Base-by-base conservation (phyloP, 1,139 yeast species). In the Martiniozyma asiatica region DNA sequence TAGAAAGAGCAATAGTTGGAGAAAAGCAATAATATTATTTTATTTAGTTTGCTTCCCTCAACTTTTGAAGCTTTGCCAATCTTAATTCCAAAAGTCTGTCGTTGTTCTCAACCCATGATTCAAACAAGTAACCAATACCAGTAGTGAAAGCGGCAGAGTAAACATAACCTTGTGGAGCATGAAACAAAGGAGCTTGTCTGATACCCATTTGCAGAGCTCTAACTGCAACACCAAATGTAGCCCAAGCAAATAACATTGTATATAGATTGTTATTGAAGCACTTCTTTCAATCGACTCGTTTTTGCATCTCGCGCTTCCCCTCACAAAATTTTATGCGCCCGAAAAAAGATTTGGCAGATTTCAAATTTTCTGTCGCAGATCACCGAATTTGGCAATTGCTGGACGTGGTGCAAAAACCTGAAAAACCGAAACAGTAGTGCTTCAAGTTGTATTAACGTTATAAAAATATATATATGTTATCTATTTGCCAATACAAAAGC, bases 401-500 rank as follows among this genome's bases (percentile, higher is more conserved):
- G n/a, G n/a, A n/a, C n/a, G n/a, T n/a, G n/a, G n/a, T n/a, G n/a
- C n/a, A n/a, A n/a, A n/a, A n/a, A n/a, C n/a, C n/a, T n/a, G n/a
- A n/a, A n/a, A n/a, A n/a, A n/a, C 27, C 31, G 45, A 13, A n/a
- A 9, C n/a, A 9, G 11, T 6, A 14, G 18, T 14, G 4, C n/a
- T 10, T 6, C n/a, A 17, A 24, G 26, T 16, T 24, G 6, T n/a
- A n/a, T n/a, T n/a, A n/a, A n/a, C n/a, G n/a, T n/a, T n/a, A n/a
- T n/a, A n/a, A n/a, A n/a, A n/a, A n/a, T n/a, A n/a, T n/a, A n/a
- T n/a, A n/a, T n/a, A n/a, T n/a, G n/a, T n/a, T n/a, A 6, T 17
- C 8, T 59, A 89, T 53, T 89, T 89, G 5, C 98, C 98, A 25
- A 89, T 84, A 53, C 98, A 89, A 50, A 89, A 92, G 40, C 73